Evolutionary conservation across 129 eudicot genomes (phyloP), one percentile per base, ranked within the genome.

Genomic region (Gnaphalium uliginosum): DNA sequence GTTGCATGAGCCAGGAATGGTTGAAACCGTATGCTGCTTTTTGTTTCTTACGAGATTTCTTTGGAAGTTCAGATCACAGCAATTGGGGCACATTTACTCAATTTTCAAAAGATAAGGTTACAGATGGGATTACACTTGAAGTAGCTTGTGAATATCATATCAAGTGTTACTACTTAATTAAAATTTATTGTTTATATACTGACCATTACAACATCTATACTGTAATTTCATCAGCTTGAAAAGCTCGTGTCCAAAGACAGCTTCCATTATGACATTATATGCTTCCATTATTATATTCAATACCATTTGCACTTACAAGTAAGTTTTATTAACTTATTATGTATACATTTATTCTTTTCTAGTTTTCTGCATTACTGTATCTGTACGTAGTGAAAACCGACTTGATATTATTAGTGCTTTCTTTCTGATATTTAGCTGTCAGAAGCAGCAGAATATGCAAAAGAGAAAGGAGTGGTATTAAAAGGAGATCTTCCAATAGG

Each of bases 401-500:
- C 21, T 33, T 35, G 8, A 60, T 26, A 32, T 76, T 58, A 71
- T 41, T 73, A 70, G 19, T 62, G 32, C 3, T 24, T 24, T 60
- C 15, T 25, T 19, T 75, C 70, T 54, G 46, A 63, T 73, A 33
- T 10, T 25, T 74, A 95, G 99, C 72, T 95, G 69, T 85, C 90
- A 60, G 97, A 95, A 87, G 86, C 99, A 76, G 85, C 99, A 8
- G 97, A 82, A 67, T 91, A 95, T 85, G 99, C 99, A 57, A 86
- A 95, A 81, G 84, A 78, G 79, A 95, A 95, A 53, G 99, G 96
- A 56, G 99, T 95, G 53, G 86, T 95, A n/a, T 62, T 95, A 72
- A 95, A 95, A 86, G 99, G 99, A 29, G 99, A 95, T 73, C 96
- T 95, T 41, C 99, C 99, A 7, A 95, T 95, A 30, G 99, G 99